Conservation (phyloP, 108 stramenopile species). For the Schizochytrium sp. region DNA sequence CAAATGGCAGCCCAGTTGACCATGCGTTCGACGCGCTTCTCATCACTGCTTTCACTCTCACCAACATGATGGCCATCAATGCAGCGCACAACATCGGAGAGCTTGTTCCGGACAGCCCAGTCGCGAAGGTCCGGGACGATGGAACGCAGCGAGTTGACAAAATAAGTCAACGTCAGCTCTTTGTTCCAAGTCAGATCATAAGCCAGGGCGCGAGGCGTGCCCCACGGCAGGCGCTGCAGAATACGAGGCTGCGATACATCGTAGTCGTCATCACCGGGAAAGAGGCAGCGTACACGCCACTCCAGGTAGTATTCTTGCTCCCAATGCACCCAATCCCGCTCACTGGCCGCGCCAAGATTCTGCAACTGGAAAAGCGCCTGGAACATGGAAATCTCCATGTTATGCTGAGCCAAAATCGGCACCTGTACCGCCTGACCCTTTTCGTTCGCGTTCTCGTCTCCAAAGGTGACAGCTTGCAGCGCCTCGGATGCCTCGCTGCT, state of each 20-base stretch:
- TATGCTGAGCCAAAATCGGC: neutral
- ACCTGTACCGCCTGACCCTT: neutral
- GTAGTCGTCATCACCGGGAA: neutral
- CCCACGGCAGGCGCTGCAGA: neutral
- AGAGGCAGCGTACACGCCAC: neutral
- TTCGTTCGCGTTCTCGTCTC: neutral
- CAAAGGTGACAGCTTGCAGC: neutral
- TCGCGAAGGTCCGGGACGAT: neutral
- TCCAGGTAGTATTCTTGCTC: neutral
- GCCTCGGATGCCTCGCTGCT: neutral
- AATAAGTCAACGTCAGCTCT: neutral
- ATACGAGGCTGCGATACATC: neutral
- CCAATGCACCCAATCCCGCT: neutral
- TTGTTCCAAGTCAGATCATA: neutral
- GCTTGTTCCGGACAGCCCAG: constrained; percentile 6
- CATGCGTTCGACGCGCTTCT: neutral
- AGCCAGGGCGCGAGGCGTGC: neutral
- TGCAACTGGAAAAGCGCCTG: neutral
- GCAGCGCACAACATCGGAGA: neutral
- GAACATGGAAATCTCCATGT: constrained; percentile 13
- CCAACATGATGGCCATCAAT: neutral
- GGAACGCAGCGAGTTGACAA: neutral
- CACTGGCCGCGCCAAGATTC: neutral
- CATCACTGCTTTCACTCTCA: neutral
- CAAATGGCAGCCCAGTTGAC: constrained; percentile 16